Evolutionary conservation across 2,329 filamentous ascomycete genomes (phyloP).

Genomic region (Intubia oerlemansii): DNA sequence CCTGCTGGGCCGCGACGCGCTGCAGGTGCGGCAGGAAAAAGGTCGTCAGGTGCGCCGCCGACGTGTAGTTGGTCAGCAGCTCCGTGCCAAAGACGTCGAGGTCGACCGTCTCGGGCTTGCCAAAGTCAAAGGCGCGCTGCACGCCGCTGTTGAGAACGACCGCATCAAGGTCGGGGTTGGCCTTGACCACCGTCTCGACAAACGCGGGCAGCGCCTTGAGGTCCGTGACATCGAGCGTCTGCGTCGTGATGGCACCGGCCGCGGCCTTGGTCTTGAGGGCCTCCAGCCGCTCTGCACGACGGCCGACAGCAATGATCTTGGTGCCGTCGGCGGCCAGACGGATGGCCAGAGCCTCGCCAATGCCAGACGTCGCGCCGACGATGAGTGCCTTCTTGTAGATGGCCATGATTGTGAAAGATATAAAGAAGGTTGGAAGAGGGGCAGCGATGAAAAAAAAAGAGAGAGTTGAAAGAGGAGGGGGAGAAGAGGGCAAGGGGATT

Average conservation of each 20-base stretch:
- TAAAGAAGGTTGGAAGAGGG: not conserved
- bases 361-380: constrained; percentile 28
- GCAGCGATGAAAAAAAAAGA: not conserved
- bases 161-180: constrained; percentile 25
- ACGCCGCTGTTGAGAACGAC: constrained; percentile 28
- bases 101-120: constrained; percentile 18
- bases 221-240: constrained; percentile 21
- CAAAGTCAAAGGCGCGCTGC: constrained; percentile 22
- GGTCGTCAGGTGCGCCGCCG: constrained; percentile 20
- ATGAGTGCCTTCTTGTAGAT: constrained; percentile 26
- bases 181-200: constrained; percentile 12
- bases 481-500: no score
- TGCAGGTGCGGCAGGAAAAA: constrained; percentile 23
- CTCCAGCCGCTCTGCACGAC: constrained; percentile 23
- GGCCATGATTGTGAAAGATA: constrained; percentile 5
- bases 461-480: no score
- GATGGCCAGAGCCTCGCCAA: constrained; percentile 21
- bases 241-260: constrained; percentile 6
- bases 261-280: constrained; percentile 11
- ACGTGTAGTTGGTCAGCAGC: constrained; percentile 22
- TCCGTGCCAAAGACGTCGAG: constrained; percentile 17
- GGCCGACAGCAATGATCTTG: constrained; percentile 23
- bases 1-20: constrained; percentile 1
- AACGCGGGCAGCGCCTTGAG: constrained; percentile 15
- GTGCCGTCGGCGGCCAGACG: constrained; percentile 16